A percentile compares a stretch with the other conserved stretches of the same genome.
Evolutionary conservation across 805 yeast species (phyloP).

Genomic region (Aciculoconidium aculeatum): DNA sequence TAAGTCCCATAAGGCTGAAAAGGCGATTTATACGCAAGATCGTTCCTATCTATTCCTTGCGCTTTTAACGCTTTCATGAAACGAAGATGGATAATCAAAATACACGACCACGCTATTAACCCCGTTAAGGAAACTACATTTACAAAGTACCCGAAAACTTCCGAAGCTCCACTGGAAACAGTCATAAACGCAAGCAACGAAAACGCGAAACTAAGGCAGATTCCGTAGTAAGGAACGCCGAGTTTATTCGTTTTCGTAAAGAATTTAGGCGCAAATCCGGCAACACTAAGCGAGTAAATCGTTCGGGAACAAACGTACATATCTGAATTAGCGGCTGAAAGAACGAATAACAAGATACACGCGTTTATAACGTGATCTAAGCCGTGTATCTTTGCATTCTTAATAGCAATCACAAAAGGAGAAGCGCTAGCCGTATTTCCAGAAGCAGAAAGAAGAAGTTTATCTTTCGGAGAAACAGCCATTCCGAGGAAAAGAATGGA

Average conservation of each 20-base stretch:
- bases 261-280: slow-evolving; percentile 68
- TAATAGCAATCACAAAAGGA: slow-evolving; percentile 80
- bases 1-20: slow-evolving; percentile 65
- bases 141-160: slow-evolving; percentile 62
- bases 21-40: slow-evolving; percentile 58
- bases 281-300: slow-evolving; percentile 62
- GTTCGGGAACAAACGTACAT: slow-evolving; percentile 74
- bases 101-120: slow-evolving; percentile 68
- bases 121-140: slow-evolving; percentile 75
- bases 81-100: slow-evolving; percentile 59
- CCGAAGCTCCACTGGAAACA: slow-evolving; percentile 48
- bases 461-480: slow-evolving; percentile 59
- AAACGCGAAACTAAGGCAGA: slow-evolving; percentile 46
- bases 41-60: slow-evolving; percentile 56
- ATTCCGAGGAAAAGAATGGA: slow-evolving; percentile 61
- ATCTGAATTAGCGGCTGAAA: slow-evolving; percentile 79
- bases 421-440: slow-evolving; percentile 65
- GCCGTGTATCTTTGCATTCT: slow-evolving; percentile 55
- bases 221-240: slow-evolving; percentile 68
- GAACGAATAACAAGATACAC: slow-evolving; percentile 67
- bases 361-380: slow-evolving; percentile 75
- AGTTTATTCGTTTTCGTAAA: slow-evolving; percentile 55
- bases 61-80: slow-evolving; percentile 62
- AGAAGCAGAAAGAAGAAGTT: slow-evolving; percentile 44
- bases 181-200: slow-evolving; percentile 69